Percentiles rank a stretch among this genome's conserved stretches.
Conservation (phyloP, 2,329 filamentous ascomycete genomes). For the Aspergillus vadensis region DNA sequence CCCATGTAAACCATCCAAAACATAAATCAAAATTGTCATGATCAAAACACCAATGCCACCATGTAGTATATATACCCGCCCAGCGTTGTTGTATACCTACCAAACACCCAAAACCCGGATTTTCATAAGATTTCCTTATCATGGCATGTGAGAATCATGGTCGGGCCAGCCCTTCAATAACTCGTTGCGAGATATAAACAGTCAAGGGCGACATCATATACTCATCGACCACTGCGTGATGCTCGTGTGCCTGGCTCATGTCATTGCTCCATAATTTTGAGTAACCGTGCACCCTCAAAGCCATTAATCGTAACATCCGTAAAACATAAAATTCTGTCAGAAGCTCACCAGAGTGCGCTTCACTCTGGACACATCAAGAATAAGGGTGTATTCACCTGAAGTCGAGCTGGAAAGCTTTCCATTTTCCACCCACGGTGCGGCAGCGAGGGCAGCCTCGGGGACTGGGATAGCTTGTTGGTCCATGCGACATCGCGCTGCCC, state of each 20-base stretch:
- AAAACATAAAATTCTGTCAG: constrained; percentile 21
- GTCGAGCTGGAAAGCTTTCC: constrained; percentile 53
- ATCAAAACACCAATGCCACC: constrained; percentile 20
- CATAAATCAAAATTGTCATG: constrained; percentile 2
- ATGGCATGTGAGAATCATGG: constrained; percentile 10
- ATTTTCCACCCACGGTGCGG: constrained; percentile 48
- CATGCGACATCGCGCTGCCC: constrained; percentile 31
- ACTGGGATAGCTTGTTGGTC: constrained; percentile 41
- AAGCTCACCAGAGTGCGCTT: background rate
- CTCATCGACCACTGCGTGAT: constrained; percentile 1
- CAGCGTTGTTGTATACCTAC: constrained; percentile 17
- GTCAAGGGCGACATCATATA: background rate
- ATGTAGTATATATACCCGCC: constrained; percentile 23
- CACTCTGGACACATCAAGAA: background rate
- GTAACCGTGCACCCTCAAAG: constrained; percentile 21
- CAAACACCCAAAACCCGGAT: constrained; percentile 29
- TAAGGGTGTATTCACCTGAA: constrained; percentile 39
- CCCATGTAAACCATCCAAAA: background rate
- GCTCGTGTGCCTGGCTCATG: constrained; percentile 13
- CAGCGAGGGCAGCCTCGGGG: constrained; percentile 50
- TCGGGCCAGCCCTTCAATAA: constrained; percentile 23
- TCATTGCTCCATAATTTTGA: constrained; percentile 29
- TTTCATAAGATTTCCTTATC: constrained; percentile 19
- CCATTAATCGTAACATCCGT: constrained; percentile 36
- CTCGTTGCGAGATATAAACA: background rate